phyloP scores from a whole-genome alignment of 2,329 filamentous ascomycete species.

The Pseudodiploospora longispora region DNA sequence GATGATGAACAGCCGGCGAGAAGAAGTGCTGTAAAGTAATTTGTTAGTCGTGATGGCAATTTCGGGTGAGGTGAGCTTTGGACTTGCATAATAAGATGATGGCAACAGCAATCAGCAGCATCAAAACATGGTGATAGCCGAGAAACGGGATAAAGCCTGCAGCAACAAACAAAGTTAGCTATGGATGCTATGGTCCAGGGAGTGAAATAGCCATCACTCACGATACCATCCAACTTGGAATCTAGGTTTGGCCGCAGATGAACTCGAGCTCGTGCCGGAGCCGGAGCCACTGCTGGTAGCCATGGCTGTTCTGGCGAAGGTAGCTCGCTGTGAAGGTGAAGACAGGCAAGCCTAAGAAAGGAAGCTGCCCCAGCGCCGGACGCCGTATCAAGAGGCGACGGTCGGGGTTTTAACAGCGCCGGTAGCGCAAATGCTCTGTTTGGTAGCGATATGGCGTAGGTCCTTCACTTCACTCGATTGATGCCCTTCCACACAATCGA shows the following conservation, averaged over 20 bases:
- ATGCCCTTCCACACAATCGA: too few species aligned
- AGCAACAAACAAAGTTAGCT: slow-evolving; percentile 3
- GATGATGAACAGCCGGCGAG: slow-evolving; percentile 95
- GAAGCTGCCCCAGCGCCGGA: slow-evolving; percentile 10
- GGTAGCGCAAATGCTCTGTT: slow-evolving; percentile 3
- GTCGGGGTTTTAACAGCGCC: slow-evolving; percentile 10
- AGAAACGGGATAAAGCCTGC: slow-evolving; percentile 60
- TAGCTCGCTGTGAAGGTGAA: slow-evolving; percentile 8
- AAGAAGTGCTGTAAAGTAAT: slow-evolving; percentile 59
- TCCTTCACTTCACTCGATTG: too few species aligned
- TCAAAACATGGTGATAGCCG: slow-evolving; percentile 79
- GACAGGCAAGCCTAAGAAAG: neutral
- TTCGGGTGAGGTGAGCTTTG: neutral
- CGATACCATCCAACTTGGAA: slow-evolving; percentile 43
- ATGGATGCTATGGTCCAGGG: neutral
- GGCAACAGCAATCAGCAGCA: slow-evolving; percentile 89
- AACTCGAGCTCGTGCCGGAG: slow-evolving; percentile 9
- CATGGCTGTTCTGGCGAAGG: slow-evolving; percentile 1
- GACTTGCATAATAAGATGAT: slow-evolving; percentile 90
- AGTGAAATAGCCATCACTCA: slow-evolving; percentile 22
- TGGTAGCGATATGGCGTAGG: neutral
- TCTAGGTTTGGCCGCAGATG: slow-evolving; percentile 21
- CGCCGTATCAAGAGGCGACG: slow-evolving; percentile 16
- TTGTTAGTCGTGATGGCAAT: neutral
- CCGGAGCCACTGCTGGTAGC: slow-evolving; percentile 17